These are phyloP conservation scores for Cadophora sp. DNA, from an alignment of 2,329 filamentous ascomycete species.

Conservation along the genomic window DNA sequence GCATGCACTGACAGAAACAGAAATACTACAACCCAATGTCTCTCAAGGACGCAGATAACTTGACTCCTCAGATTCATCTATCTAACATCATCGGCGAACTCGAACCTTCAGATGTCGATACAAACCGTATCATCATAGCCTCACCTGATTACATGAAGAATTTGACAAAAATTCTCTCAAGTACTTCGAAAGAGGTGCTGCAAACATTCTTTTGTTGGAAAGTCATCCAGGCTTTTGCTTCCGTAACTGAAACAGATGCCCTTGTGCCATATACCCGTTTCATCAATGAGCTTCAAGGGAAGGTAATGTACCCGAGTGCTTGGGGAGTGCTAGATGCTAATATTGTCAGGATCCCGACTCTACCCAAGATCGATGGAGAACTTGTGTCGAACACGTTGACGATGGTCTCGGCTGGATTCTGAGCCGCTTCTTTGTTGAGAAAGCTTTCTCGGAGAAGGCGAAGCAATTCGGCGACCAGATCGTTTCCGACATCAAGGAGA, in stretches of 20 bases:
- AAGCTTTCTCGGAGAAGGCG: constrained; percentile 69
- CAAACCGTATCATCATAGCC: constrained; percentile 61
- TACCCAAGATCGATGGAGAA: constrained; percentile 69
- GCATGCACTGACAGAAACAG: constrained; percentile 39
- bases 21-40: constrained; percentile 71
- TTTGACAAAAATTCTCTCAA: constrained; percentile 60
- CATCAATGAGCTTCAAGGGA: constrained; percentile 64
- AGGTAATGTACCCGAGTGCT: constrained; percentile 41
- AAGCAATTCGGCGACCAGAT: constrained; percentile 73
- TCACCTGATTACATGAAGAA: constrained; percentile 66
- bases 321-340: background rate
- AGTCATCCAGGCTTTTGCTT: constrained; percentile 58
- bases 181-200: constrained; percentile 60
- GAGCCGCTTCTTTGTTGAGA: constrained; percentile 74
- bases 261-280: constrained; percentile 66
- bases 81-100: constrained; percentile 58
- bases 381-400: constrained; percentile 65
- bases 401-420: constrained; percentile 69
- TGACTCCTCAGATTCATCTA: constrained; percentile 63
- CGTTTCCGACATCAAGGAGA: constrained; percentile 72
- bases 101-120: constrained; percentile 56
- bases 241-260: constrained; percentile 63
- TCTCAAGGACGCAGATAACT: constrained; percentile 58
- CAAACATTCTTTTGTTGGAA: constrained; percentile 72
- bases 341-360: constrained; percentile 60